Evolutionary conservation across 495 filamentous ascomycete species (phyloP), one percentile per base, ranked within the genome.

Genomic region (Daldinia loculata): DNA sequence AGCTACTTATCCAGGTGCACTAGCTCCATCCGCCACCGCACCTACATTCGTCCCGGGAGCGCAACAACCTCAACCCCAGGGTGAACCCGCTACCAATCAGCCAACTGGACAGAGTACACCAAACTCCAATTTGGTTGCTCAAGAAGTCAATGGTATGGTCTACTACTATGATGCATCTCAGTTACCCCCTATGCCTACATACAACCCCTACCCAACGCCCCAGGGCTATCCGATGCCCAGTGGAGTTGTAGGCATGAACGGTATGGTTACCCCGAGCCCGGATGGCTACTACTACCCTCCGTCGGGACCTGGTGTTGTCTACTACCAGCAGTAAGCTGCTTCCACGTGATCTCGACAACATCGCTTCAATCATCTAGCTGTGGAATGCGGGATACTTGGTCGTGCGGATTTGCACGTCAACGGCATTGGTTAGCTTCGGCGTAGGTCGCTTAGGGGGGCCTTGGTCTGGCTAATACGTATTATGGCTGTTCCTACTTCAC

Each of bases 111-210:
- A 75, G 29, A 66, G 22, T 14, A 58, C 64, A 6, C 80, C 86
- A 3, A 87, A 88, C 61, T 78, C 87, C 7, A 90, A 88, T 70
- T 91, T 93, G 29, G 91, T 98, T 55, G 93, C 93, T 2, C 94
- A 97, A 75, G 95, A 98, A 80, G 87, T 89, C 69, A 94, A 95
- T 69, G 95, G 96, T 52, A 98, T 94, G 83, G 93, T 97, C 4
- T 98, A 97, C 78, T 99, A 97, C 77, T 94, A 93, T 65, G 90
- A 97, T 74, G 85, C 91, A 32, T 85, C 89, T 9, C 91, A 95
- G 77, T 81, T 93, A 63, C 84, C 84, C 45, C 75, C 85, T 8
- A 85, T 88, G 64, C 79, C 84, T 30, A 78, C 76, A 2, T 86
- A 85, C 61, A 82, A 79, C 17, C 69, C 86, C 4, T 88, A 86